phyloP scores from a whole-genome alignment of 129 eudicot species.

The Chrysanthemum seticuspe region DNA sequence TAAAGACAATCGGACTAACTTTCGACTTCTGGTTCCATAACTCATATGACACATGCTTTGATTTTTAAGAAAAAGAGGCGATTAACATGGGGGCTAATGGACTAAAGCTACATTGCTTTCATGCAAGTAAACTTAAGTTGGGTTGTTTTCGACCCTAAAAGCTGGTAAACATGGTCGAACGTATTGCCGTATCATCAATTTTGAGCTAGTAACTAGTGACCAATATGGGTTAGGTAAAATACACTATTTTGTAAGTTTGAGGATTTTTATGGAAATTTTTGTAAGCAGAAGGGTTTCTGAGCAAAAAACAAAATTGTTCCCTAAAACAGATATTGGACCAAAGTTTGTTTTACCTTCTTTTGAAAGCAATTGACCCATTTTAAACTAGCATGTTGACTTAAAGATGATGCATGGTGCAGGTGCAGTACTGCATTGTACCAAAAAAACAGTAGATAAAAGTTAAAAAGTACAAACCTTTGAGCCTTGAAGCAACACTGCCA shows the following conservation, averaged over 20 bases:
- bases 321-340: slow-evolving; percentile 7
- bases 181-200: neutral
- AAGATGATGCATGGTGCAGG: slow-evolving; percentile 9
- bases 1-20: neutral
- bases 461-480: slow-evolving; percentile 61
- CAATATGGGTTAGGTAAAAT: neutral
- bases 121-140: neutral
- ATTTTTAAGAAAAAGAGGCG: neutral
- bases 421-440: slow-evolving; percentile 16
- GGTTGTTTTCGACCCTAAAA: no score
- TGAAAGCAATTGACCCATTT: neutral
- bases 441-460: slow-evolving; percentile 21
- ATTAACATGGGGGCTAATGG: neutral
- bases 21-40: neutral
- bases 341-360: neutral
- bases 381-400: slow-evolving; percentile 18
- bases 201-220: neutral
- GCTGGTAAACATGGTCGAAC: neutral
- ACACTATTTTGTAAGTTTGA: neutral
- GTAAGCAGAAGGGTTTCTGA: neutral
- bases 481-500: slow-evolving; percentile 95
- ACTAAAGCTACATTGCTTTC: neutral
- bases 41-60: neutral
- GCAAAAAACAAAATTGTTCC: neutral
- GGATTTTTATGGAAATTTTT: neutral